Conservation (phyloP, 805 yeast species). For the Cyberlindnera xishuangbannaensis region DNA sequence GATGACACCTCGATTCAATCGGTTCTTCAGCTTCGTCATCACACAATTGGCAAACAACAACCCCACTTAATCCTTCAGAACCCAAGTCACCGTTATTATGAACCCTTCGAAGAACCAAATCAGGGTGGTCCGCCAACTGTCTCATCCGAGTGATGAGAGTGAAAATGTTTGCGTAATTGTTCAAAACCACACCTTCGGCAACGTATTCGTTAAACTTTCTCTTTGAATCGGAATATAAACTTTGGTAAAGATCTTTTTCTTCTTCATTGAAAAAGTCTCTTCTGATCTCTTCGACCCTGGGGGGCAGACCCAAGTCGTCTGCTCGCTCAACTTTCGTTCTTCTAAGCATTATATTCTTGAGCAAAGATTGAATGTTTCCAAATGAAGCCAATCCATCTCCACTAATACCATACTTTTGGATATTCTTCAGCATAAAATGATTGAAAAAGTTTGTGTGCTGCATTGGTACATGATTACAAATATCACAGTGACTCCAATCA, state of each 20-base stretch:
- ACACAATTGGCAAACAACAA: conserved; percentile 82
- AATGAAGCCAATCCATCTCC: conserved; percentile 81
- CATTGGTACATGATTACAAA: conserved; percentile 91
- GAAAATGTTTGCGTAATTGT: conserved; percentile 95
- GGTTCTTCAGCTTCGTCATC: conserved; percentile 99
- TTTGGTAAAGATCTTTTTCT: conserved; percentile 87
- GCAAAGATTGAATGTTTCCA: conserved; percentile 63
- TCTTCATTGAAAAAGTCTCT: conserved; percentile 88
- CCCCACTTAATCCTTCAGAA: conserved; percentile 30
- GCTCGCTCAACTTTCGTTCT: conserved; percentile 96
- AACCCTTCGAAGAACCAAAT: conserved; percentile 74
- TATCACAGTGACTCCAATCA: conserved; percentile 77
- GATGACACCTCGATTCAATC: conserved; percentile 90
- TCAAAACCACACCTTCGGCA: conserved; percentile 92
- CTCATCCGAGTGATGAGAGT: conserved; percentile 96
- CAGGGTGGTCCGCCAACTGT: conserved; percentile 98
- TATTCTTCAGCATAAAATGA: conserved; percentile 91
- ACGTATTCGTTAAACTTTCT: conserved; percentile 89
- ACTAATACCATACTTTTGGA: conserved; percentile 76
- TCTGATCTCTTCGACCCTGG: conserved; percentile 86
- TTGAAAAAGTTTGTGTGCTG: conserved; percentile 92
- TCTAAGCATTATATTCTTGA: conserved; percentile 82
- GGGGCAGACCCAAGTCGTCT: conserved; percentile 96
- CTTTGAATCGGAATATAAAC: conserved; percentile 79
- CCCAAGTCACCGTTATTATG: conserved; percentile 33